A percentile compares a stretch with the other conserved stretches of the same genome.
phyloP scores from a whole-genome alignment of 2,329 filamentous ascomycete genomes.

The Cercospora sp. region DNA sequence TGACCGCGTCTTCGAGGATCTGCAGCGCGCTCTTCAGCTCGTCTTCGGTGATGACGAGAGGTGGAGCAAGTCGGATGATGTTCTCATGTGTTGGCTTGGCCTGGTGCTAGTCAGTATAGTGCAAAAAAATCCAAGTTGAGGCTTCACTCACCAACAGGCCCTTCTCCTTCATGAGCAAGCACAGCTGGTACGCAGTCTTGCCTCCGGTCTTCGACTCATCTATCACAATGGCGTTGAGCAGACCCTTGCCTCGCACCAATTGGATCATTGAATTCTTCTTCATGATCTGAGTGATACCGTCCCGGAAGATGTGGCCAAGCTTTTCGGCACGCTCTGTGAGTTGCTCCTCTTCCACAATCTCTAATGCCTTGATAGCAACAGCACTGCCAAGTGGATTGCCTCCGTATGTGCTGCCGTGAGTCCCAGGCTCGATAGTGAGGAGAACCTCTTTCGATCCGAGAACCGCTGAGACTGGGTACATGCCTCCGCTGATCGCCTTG shows the following conservation, averaged over 20 bases:
- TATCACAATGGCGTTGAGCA: slow-evolving; percentile 94
- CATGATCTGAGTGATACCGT: slow-evolving; percentile 72
- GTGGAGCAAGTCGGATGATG: slow-evolving; percentile 96
- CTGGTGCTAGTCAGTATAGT: slow-evolving; percentile 76
- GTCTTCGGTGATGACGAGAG: slow-evolving; percentile 86
- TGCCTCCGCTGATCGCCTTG: slow-evolving; percentile 96
- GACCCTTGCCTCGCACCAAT: slow-evolving; percentile 82
- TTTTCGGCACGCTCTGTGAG: slow-evolving; percentile 79
- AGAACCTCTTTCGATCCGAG: slow-evolving; percentile 86
- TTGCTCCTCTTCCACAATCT: slow-evolving; percentile 89
- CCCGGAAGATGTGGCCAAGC: slow-evolving; percentile 79
- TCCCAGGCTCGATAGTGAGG: slow-evolving; percentile 93
- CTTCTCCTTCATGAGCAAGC: slow-evolving; percentile 92
- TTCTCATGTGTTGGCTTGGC: slow-evolving; percentile 98
- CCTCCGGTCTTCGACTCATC: slow-evolving; percentile 84
- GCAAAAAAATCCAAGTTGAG: too few species aligned
- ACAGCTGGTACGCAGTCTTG: slow-evolving; percentile 92
- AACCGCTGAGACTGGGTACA: slow-evolving; percentile 98
- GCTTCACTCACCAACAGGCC: slow-evolving; percentile 70
- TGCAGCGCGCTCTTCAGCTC: slow-evolving; percentile 75
- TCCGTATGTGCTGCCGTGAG: slow-evolving; percentile 97
- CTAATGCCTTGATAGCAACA: slow-evolving; percentile 89
- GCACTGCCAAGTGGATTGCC: slow-evolving; percentile 95
- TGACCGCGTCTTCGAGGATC: slow-evolving; percentile 79
- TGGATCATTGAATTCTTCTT: slow-evolving; percentile 70